Percentiles rank a stretch among this genome's conserved stretches.
Evolutionary conservation across 2,329 filamentous ascomycete genomes (phyloP).

Genomic region (Xylariaceae sp.): DNA sequence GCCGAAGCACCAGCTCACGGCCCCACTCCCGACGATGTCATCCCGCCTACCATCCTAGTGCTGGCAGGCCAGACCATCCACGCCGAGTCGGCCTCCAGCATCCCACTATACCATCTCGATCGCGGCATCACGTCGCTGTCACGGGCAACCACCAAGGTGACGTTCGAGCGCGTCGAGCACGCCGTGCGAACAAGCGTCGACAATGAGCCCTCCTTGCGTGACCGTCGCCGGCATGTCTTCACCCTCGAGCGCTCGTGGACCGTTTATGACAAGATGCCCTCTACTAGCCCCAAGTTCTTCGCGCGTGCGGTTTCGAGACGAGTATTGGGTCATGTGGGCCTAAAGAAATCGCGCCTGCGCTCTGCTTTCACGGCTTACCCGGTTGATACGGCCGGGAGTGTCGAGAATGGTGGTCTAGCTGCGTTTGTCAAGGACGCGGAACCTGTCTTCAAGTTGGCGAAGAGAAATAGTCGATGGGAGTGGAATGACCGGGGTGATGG

Average conservation of each 20-base stretch:
- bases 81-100: conserved; percentile 30
- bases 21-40: conserved; percentile 1
- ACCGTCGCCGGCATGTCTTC: conserved; percentile 6
- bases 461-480: conserved; percentile 5
- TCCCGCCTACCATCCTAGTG: conserved; percentile 15
- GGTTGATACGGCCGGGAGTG: conserved; percentile 2
- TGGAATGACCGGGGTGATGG: conserved; percentile 5
- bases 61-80: conserved; percentile 47
- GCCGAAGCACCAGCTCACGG: not conserved
- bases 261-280: conserved; percentile 2
- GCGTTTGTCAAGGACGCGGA: conserved; percentile 1
- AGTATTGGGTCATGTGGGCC: conserved; percentile 7
- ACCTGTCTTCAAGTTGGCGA: conserved; percentile 5
- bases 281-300: conserved; percentile 4
- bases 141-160: conserved; percentile 2
- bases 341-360: conserved; percentile 10
- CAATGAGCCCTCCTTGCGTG: conserved; percentile 2
- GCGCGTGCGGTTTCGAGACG: conserved; percentile 4
- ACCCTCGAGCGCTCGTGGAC: conserved; percentile 8
- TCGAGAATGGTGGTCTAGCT: not conserved
- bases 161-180: conserved; percentile 8
- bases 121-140: conserved; percentile 12
- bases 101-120: conserved; percentile 12
- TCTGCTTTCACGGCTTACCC: conserved; percentile 4
- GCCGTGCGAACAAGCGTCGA: conserved; percentile 1